Base-by-base conservation (phyloP, 2,329 filamentous ascomycete species). In the Botryosphaeria dothidea region DNA sequence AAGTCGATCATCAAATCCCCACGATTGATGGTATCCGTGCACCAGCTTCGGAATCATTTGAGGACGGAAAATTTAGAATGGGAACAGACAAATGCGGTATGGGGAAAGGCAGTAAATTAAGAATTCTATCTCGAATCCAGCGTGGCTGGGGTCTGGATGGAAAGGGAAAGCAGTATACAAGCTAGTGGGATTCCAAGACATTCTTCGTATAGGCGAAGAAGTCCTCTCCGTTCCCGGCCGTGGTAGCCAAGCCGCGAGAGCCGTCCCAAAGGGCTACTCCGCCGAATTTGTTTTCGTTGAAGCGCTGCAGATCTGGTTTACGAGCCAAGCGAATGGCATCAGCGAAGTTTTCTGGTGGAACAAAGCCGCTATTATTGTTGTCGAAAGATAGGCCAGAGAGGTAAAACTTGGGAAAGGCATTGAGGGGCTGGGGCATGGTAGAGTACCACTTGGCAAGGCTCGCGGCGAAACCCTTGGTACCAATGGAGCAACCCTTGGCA, bases 121-220 rank as follows among this genome's bases (percentile, higher is more conserved):
- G 57, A 61, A 49, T 48, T 41, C 31, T 61, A 61, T 23, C 19
- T 25, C 15, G 19, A 43, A 29, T 36, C 11, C 15, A 19, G 29
- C 19, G 27, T 31, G 56, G 56, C 57, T 34, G 38, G 41, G 38
- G n/a, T 17, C 19, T 19, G 4, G 34, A 17, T 15, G 13, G 41
- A 46, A 21, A 21, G 36, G 36, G 2, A 17, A 45, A 19, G 29
- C 6, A 34, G 13, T 11, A 34, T 34, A 34, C 31, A 34, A 1
- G 31, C 19, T 48, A 61, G 21, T 11, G 4, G n/a, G 41, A 19
- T 27, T 29, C 62, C 51, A 64, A 57, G 62, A 57, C 49, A 64
- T 56, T 56, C 51, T 64, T 64, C 36, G 49, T 48, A 48, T 64
- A 64, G 19, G 61, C 34, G 34, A 64, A 19, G 19, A 64, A 64